Base-by-base conservation (phyloP, 805 yeast genomes). In the Tetrapisispora namnaoensis region DNA sequence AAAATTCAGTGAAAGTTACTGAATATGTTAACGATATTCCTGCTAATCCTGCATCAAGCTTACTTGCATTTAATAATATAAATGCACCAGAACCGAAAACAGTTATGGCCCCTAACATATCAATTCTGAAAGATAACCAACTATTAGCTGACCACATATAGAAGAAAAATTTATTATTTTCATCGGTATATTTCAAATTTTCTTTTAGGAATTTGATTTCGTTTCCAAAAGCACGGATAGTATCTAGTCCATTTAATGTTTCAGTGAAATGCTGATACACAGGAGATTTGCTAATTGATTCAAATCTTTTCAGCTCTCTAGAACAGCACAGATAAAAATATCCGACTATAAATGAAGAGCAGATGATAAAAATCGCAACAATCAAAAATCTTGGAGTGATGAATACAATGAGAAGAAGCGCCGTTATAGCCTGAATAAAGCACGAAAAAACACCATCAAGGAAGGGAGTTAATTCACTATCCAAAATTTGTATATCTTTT, bases 201-300 rank as follows among this genome's bases (percentile, higher is more conserved):
- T 86, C 88, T 57, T 76, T 76, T 73, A 88, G 74, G 66, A 91
- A 91, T 58, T 95, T 76, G 48, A 83, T 76, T 61, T 88, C 95
- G 58, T 88, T 91, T 57, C 96, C 96, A 66, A 86, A 91, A 1
- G 98, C 99, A 67, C 99, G 82, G 56, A 91, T 90, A 2, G 97
- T 89, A 3, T 95, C 80, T 21, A 89, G 88, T 61, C 99, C 99
- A 40, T 79, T 81, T 58, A 91, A 73, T 5, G 97, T 88, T 68
- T 91, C 99, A 18, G 95, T 82, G 62, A 91, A 93, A 65, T 90
- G 97, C 68, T 91, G 98, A 68, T 88, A 95, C 51, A 91, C 90
- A 30, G 99, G 99, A 3, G 96, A 88, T 65, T 87, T 86, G 17
- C 95, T 79, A 46, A 86, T 78, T 1, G 97, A 85, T 56, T 91